phyloP scores from a whole-genome alignment of 1,139 yeast genomes.

The Pichia norvegensis region DNA sequence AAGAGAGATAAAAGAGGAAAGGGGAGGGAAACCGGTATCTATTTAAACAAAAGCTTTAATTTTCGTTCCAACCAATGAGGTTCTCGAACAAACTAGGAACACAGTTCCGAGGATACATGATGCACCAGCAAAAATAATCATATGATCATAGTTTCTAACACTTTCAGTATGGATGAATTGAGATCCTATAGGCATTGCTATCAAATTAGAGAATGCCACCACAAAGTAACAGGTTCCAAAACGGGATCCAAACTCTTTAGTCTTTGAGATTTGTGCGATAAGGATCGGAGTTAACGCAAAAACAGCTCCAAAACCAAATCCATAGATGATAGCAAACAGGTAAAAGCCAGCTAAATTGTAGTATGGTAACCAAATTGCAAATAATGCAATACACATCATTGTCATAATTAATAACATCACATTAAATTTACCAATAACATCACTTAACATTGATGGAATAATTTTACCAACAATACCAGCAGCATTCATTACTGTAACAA shows the following conservation, averaged over 20 bases:
- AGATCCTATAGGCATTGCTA: slow-evolving; percentile 48
- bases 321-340: slow-evolving; percentile 34
- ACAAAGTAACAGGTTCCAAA: slow-evolving; percentile 64
- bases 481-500: slow-evolving; percentile 42
- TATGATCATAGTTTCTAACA: slow-evolving; percentile 26
- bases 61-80: slow-evolving; percentile 30
- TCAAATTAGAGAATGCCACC: slow-evolving; percentile 51
- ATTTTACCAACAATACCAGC: slow-evolving; percentile 45
- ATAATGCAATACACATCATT: slow-evolving; percentile 28
- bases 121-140: slow-evolving; percentile 32
- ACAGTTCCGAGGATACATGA: slow-evolving; percentile 26
- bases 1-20: background rate
- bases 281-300: slow-evolving; percentile 31
- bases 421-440: slow-evolving; percentile 45
- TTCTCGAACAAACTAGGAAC: slow-evolving; percentile 29
- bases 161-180: slow-evolving; percentile 36
- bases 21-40: background rate
- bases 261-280: slow-evolving; percentile 55
- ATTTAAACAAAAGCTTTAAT: slow-evolving; percentile 13
- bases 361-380: slow-evolving; percentile 43
- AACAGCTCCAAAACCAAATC: slow-evolving; percentile 29
- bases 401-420: slow-evolving; percentile 35
- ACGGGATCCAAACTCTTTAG: slow-evolving; percentile 58
- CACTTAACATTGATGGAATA: slow-evolving; percentile 43
- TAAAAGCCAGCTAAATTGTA: slow-evolving; percentile 29